Conservation (phyloP, 306 rosid species). For the Corylus americana region DNA sequence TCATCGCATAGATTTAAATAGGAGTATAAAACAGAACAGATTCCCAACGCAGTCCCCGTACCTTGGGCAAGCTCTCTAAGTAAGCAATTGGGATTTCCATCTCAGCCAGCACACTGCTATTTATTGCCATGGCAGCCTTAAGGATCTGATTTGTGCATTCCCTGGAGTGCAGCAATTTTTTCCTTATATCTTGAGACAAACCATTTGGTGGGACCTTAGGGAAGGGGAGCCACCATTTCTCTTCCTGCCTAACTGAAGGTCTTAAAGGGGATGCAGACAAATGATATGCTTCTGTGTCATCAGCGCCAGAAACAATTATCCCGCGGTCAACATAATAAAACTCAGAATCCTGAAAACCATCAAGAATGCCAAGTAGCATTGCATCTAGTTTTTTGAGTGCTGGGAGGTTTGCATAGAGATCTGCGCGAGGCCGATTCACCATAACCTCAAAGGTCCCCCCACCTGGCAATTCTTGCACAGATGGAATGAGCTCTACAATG, state of each 20-base stretch:
- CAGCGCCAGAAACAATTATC: slow-evolving; percentile 30
- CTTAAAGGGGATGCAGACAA: slow-evolving; percentile 23
- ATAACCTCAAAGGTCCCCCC: slow-evolving; percentile 50
- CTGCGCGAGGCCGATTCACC: slow-evolving; percentile 46
- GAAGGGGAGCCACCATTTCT: slow-evolving; percentile 52
- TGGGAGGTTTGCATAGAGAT: slow-evolving; percentile 44
- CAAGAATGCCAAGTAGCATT: slow-evolving; percentile 47
- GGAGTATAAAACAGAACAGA: neutral
- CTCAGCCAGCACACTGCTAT: slow-evolving; percentile 38
- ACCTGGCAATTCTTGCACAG: slow-evolving; percentile 43
- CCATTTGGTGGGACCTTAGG: slow-evolving; percentile 47
- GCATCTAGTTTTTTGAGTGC: slow-evolving; percentile 54
- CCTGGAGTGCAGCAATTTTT: slow-evolving; percentile 43
- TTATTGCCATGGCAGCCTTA: slow-evolving; percentile 57
- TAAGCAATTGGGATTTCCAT: slow-evolving; percentile 46
- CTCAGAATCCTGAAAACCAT: slow-evolving; percentile 39
- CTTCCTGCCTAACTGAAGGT: slow-evolving; percentile 34
- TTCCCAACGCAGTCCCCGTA: slow-evolving; percentile 5
- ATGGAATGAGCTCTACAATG: slow-evolving; percentile 51
- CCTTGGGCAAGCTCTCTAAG: slow-evolving; percentile 48
- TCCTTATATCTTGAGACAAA: slow-evolving; percentile 37
- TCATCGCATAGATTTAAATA: neutral
- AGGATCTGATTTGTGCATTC: slow-evolving; percentile 51
- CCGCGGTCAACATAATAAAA: slow-evolving; percentile 46
- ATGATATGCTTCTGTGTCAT: slow-evolving; percentile 13